Base-by-base conservation (phyloP, 495 filamentous ascomycete genomes). In the Penicillium lagena region DNA sequence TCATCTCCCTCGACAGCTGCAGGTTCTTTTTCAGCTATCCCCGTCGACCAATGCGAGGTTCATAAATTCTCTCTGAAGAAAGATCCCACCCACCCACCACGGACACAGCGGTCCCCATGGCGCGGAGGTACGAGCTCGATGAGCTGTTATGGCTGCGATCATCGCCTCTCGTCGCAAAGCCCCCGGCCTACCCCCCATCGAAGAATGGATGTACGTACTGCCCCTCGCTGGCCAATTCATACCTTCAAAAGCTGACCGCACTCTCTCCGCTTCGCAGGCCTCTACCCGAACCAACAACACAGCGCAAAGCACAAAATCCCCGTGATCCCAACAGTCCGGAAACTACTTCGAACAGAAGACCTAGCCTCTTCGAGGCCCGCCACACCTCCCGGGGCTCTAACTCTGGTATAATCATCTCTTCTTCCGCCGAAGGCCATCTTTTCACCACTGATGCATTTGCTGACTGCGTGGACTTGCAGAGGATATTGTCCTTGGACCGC, bases 401-500 rank as follows among this genome's bases (percentile, higher is more conserved):
- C 68, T 78, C 69, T 61, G 75, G 70, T 76, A 67, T 47, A 35
- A 39, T 35, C 38, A 28, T 35, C 15, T 32, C 45, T 44, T 29
- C 36, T n/a, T 31, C 32, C 36, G 43, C 42, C 36, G 60, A 46
- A 43, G 14, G 35, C 42, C 47, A 46, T 45, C 30, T 46, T 33
- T 46, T 43, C 49, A 45, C 37, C 31, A 34, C 29, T 35, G 44
- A 29, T 17, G 27, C 14, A 45, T 38, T 49, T 40, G 45, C 62
- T 66, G 40, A 62, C 47, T 5, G 12, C 22, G 2, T 31, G 9
- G 29, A 29, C 46, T 45, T 78, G 50, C 72, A 49, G 90, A 93
- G 56, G 87, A 95, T 45, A 89, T 95, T 44, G 75, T 95, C 50
- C 85, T 96, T 33, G 90, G 89, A 29, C 90, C 90, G 29, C 89